phyloP scores from a whole-genome alignment of 2,329 filamentous ascomycete species.

The Sporothrix phasma region DNA sequence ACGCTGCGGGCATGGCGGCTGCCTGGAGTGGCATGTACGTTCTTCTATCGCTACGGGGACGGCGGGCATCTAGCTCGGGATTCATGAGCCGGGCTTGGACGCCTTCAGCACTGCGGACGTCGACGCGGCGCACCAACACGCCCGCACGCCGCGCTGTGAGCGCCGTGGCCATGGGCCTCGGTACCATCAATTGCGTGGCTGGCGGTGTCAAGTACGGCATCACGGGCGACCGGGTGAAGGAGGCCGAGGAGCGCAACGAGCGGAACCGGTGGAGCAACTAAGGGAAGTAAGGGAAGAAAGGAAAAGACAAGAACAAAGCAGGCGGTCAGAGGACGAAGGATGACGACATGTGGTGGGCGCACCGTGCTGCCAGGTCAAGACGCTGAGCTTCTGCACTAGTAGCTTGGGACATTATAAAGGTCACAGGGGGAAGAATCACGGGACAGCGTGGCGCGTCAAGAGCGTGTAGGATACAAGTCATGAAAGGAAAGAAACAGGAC shows the following conservation, averaged over 20 bases:
- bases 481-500: background rate
- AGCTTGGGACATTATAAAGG: background rate
- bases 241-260: constrained; percentile 38
- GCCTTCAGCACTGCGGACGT: constrained; percentile 28
- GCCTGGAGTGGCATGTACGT: constrained; percentile 50
- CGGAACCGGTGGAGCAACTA: constrained; percentile 40
- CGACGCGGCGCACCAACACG: constrained; percentile 26
- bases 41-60: constrained; percentile 41
- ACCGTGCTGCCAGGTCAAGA: background rate
- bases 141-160: constrained; percentile 39
- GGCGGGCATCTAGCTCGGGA: constrained; percentile 22
- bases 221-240: constrained; percentile 39
- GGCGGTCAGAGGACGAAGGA: too few species aligned
- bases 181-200: constrained; percentile 37
- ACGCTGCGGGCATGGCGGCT: constrained; percentile 45
- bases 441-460: background rate
- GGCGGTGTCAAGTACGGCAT: constrained; percentile 41
- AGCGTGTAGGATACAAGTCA: background rate
- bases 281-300: background rate
- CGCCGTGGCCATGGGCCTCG: constrained; percentile 40
- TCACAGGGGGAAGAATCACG: too few species aligned
- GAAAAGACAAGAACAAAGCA: background rate
- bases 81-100: constrained; percentile 17
- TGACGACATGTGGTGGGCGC: background rate
- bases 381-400: background rate